A percentile compares a stretch with the other conserved stretches of the same genome.
Conservation (phyloP, 2,329 filamentous ascomycete genomes). For the Fusarium redolens region DNA sequence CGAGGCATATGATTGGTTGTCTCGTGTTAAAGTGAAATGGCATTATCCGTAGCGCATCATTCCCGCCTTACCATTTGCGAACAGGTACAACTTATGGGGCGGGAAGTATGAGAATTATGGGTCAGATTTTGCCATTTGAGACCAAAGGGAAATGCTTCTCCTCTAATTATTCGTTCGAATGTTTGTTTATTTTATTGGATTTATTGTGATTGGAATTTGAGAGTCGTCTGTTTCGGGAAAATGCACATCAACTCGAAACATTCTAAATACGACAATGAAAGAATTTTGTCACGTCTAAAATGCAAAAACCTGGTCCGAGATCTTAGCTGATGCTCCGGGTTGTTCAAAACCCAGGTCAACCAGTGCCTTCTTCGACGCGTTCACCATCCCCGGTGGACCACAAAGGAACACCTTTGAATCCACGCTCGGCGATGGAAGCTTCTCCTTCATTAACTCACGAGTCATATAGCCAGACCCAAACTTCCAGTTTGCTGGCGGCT, state of each 20-base stretch:
- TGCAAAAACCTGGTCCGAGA: slow-evolving; percentile 65
- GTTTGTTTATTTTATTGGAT: too few relatives aligned
- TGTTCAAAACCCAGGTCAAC: slow-evolving; percentile 60
- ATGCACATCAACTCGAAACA: too few relatives aligned
- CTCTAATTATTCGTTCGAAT: too few relatives aligned
- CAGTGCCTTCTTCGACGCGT: slow-evolving; percentile 64
- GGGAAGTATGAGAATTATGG: not conserved
- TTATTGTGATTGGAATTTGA: too few relatives aligned
- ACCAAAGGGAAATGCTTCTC: too few relatives aligned
- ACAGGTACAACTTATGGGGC: not conserved
- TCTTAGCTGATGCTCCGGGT: slow-evolving; percentile 61
- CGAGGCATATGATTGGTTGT: not conserved
- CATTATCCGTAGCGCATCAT: not conserved
- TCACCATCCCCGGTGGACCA: slow-evolving; percentile 70
- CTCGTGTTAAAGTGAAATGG: not conserved
- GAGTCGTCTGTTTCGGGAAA: too few relatives aligned
- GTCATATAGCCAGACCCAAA: slow-evolving; percentile 63
- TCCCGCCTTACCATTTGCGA: too few relatives aligned
- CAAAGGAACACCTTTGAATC: slow-evolving; percentile 68
- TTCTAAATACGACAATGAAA: not conserved
- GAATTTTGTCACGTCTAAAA: not conserved
- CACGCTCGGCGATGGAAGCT: slow-evolving; percentile 57
- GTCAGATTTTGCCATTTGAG: not conserved
- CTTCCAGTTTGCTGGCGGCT: slow-evolving; percentile 58
- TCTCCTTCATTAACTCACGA: slow-evolving; percentile 59